Conservation (phyloP, 768 basidiomycete genomes). For the Lentinula guzmanii region DNA sequence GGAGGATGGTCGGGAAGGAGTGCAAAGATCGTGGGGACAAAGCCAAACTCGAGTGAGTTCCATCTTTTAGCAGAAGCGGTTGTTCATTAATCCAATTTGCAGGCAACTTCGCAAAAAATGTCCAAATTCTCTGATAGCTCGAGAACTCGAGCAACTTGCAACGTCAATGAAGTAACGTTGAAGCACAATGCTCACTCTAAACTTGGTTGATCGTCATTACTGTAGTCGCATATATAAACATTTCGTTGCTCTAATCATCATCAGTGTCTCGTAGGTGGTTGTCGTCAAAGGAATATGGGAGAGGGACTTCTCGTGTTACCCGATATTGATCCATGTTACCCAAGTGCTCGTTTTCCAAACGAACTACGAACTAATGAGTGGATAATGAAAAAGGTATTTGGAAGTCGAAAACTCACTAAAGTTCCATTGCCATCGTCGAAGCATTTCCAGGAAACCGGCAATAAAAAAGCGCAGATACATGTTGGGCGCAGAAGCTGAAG, state of each 20-base stretch:
- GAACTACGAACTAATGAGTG: constrained; percentile 36
- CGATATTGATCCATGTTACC: constrained; percentile 94
- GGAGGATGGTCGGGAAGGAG: constrained; percentile 81
- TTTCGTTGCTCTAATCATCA: constrained; percentile 25
- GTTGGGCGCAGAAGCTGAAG: constrained; percentile 33
- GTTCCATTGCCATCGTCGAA: constrained; percentile 88
- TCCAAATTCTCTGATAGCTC: constrained; percentile 73
- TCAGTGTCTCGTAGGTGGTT: constrained; percentile 32
- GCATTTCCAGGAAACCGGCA: constrained; percentile 64
- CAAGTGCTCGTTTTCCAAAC: constrained; percentile 86
- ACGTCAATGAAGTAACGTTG: constrained; percentile 20
- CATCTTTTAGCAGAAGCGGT: background rate
- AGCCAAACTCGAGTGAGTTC: constrained; percentile 74
- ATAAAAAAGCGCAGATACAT: constrained; percentile 60
- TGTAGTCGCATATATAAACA: background rate
- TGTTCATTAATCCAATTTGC: background rate
- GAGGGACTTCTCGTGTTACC: constrained; percentile 75
- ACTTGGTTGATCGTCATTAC: background rate
- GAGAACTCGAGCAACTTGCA: constrained; percentile 68
- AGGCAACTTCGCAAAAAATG: constrained; percentile 70
- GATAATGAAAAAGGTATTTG: background rate
- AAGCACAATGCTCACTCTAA: too few species aligned
- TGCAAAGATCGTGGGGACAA: constrained; percentile 89
- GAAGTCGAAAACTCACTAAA: constrained; percentile 53
- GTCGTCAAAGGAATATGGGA: constrained; percentile 66